A percentile compares a stretch with the other conserved stretches of the same genome.
Conservation (phyloP, 148 eudicot species). For the Amaranthus cruentus region DNA sequence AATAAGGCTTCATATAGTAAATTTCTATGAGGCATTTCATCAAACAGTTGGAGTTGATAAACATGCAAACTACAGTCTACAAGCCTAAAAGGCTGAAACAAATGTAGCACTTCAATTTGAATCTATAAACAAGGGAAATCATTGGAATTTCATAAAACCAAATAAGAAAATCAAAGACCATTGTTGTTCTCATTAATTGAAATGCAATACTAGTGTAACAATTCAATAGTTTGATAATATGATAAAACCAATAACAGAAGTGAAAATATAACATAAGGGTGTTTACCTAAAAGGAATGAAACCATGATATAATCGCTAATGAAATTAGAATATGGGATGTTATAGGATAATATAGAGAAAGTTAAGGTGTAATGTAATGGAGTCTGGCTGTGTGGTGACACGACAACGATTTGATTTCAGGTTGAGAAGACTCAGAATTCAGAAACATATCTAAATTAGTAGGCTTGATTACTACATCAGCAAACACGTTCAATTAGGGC, state of each 20-base stretch:
- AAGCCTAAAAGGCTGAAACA: not conserved
- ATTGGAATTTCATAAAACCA: not conserved
- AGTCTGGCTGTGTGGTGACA: not conserved
- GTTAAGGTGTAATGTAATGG: not conserved
- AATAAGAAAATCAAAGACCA: not conserved
- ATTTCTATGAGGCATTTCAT: slow-evolving; percentile 25
- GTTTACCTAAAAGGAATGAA: slow-evolving; percentile 3
- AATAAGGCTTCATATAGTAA: not conserved
- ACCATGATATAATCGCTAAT: not conserved
- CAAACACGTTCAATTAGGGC: too few species aligned
- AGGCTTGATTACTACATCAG: too few species aligned
- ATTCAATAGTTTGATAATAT: not conserved
- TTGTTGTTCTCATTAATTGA: not conserved
- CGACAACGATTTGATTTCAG: too few species aligned
- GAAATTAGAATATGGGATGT: not conserved
- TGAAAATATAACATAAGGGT: not conserved
- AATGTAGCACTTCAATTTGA: not conserved
- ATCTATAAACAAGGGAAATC: not conserved
- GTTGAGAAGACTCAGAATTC: too few species aligned
- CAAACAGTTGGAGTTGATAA: slow-evolving; percentile 26
- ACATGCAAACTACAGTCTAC: not conserved
- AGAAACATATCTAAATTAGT: too few species aligned
- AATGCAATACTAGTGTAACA: not conserved
- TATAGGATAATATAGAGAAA: not conserved
- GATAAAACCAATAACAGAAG: not conserved